Conservation (phyloP, 148 eudicot genomes). For the Vaccinium darrowii region DNA sequence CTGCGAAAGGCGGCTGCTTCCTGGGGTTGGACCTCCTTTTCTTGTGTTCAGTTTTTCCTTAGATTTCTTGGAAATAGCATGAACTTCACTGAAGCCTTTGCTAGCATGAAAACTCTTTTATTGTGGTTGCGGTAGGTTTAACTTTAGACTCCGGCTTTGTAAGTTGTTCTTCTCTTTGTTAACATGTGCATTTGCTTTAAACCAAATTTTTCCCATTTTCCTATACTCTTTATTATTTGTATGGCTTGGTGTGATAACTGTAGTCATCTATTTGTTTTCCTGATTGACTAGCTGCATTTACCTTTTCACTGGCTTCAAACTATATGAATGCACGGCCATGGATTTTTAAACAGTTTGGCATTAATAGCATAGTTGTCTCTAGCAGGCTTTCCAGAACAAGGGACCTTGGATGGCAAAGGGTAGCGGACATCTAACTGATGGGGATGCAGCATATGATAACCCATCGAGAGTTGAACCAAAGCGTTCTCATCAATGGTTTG, state of each 20-base stretch:
- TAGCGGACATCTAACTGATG: slow-evolving; percentile 35
- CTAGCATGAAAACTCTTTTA: not conserved
- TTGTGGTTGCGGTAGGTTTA: not conserved
- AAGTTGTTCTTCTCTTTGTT: not conserved
- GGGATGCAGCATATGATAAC: slow-evolving; percentile 36
- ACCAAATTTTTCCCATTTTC: not conserved
- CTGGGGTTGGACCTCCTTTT: not conserved
- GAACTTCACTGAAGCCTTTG: not conserved
- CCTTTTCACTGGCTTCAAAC: not conserved
- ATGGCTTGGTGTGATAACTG: not conserved
- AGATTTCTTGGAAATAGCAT: not conserved
- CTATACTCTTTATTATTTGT: not conserved
- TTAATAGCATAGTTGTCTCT: not conserved
- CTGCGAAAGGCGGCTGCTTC: not conserved
- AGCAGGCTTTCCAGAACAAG: slow-evolving; percentile 44
- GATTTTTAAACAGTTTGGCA: not conserved
- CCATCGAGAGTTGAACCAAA: slow-evolving; percentile 39
- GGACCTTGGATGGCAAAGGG: slow-evolving; percentile 46
- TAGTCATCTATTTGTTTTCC: not conserved
- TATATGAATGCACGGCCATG: not conserved
- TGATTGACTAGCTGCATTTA: not conserved
- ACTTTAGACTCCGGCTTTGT: not conserved
- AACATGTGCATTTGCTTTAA: not conserved
- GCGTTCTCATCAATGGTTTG: slow-evolving; percentile 49
- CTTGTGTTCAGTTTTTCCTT: not conserved